Evolutionary conservation across 2,329 filamentous ascomycete genomes (phyloP), one percentile per base, ranked within the genome.

Genomic region (Colletotrichum sp.): DNA sequence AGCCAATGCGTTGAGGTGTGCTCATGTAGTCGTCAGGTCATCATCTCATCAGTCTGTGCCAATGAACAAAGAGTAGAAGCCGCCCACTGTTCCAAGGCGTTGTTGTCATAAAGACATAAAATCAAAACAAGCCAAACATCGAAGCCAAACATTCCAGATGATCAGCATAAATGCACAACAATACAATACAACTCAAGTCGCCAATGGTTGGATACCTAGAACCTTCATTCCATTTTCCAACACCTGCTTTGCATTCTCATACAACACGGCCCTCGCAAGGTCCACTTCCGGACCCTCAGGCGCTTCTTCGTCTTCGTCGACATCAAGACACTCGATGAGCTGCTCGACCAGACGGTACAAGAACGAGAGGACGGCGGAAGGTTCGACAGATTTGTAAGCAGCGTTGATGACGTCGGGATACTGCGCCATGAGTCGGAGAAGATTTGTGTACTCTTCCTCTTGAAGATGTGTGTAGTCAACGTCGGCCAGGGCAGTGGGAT

Each of bases 341-440:
- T 70, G 68, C 9, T 76, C 73, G 3, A 69, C 69, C 26, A 77
- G 26, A 26, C 74, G 68, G 65, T 69, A 70, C 60, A 94, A 84
- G 80, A 94, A 94, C 2, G 89, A 91, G 32, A 94, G 85, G n/a
- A 94, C 88, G 0, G 91, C 93, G 4, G 91, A 88, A 0, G 93
- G 92, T 80, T 94, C 93, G n/a, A 92, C 89, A 0, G 91, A 93
- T 85, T 91, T 93, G 82, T 90, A 86, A 0, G 92, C 92, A 75
- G 92, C 91, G 76, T 90, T 80, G 52, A 93, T 89, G 2, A 92
- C 89, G 75, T 94, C 93, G 0, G 92, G 93, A 85, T 92, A 95
- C 73, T 92, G 89, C 0, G 92, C 87, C 62, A 95, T 85, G 68
- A 91, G 85, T 9, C 93, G 89, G 26, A 93, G 88, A 66, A 94